These are phyloP conservation scores for Tolypocladium nubicola DNA, from an alignment of 2,329 filamentous ascomycete genomes.

Conservation along the genomic window DNA sequence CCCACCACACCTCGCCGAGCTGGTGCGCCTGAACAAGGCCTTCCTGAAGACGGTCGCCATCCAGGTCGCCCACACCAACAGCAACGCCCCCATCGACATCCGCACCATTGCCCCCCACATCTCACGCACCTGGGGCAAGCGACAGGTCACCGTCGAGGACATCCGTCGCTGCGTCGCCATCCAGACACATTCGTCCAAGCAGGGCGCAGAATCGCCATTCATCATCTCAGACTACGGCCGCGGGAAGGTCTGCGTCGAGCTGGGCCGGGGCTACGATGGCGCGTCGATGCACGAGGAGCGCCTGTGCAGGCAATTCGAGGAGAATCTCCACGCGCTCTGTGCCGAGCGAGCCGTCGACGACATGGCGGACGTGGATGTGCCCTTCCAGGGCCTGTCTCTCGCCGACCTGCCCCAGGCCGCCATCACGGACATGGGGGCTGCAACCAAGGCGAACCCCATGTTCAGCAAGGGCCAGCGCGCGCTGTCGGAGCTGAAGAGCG, in stretches of 20 bases:
- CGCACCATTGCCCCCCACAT: constrained; percentile 50
- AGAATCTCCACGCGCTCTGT: constrained; percentile 38
- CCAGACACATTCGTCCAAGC: constrained; percentile 27
- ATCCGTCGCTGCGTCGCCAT: constrained; percentile 57
- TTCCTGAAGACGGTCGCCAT: constrained; percentile 60
- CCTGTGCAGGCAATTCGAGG: constrained; percentile 43
- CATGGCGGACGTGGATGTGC: constrained; percentile 27
- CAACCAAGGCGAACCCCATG: constrained; percentile 39
- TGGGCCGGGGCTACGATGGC: constrained; percentile 26
- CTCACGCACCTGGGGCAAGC: constrained; percentile 62
- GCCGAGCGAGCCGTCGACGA: constrained; percentile 18
- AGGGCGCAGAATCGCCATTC: constrained; percentile 23
- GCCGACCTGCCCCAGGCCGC: constrained; percentile 26
- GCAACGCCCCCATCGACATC: constrained; percentile 52
- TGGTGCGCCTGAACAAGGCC: constrained; percentile 53
- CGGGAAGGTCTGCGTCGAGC: constrained; percentile 48
- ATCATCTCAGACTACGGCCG: constrained; percentile 41
- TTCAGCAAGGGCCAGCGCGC: constrained; percentile 57
- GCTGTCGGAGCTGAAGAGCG: constrained; percentile 57
- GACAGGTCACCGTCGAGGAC: constrained; percentile 54
- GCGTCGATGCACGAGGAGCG: constrained; percentile 36
- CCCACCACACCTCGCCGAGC: constrained; percentile 43
- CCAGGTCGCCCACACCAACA: constrained; percentile 60
- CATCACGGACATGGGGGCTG: constrained; percentile 19
- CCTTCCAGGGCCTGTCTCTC: constrained; percentile 45